Conservation (phyloP, 2,329 filamentous ascomycete genomes). For the Talaromyces sp. region DNA sequence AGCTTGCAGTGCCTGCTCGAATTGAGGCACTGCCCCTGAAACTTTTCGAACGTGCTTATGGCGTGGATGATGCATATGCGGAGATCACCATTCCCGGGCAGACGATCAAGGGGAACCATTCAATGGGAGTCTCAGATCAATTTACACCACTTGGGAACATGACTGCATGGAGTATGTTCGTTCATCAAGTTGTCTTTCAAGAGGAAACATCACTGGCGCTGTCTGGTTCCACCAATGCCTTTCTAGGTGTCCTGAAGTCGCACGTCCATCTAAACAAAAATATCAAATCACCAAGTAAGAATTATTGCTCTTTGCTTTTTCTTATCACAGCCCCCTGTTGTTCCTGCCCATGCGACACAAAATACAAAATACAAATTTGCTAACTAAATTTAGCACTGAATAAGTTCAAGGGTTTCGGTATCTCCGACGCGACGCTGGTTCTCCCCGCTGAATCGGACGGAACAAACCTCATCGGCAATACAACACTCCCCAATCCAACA, state of each 20-base stretch:
- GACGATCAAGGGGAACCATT: constrained; percentile 26
- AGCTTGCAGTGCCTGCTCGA: constrained; percentile 19
- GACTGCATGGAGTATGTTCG: constrained; percentile 20
- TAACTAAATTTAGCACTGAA: constrained; percentile 19
- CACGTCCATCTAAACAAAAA: constrained; percentile 23
- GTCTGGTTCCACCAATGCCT: constrained; percentile 17
- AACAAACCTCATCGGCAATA: constrained; percentile 25
- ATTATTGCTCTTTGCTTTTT: not conserved
- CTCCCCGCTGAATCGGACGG: constrained; percentile 22
- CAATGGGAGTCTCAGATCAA: constrained; percentile 13
- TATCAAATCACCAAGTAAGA: constrained; percentile 17
- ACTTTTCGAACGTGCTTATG: constrained; percentile 18
- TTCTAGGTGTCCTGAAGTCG: constrained; percentile 23
- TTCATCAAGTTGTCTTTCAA: constrained; percentile 18
- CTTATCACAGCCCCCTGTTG: not conserved
- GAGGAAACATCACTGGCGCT: constrained; percentile 18
- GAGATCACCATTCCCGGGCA: constrained; percentile 21
- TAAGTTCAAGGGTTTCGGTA: constrained; percentile 21
- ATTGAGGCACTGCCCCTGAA: constrained; percentile 22
- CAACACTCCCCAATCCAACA: constrained; percentile 25
- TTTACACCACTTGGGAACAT: constrained; percentile 17
- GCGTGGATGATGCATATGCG: constrained; percentile 18
- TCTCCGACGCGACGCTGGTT: constrained; percentile 23
- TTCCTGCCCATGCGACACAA: not conserved
- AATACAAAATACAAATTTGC: not conserved